A percentile compares a stretch with the other conserved stretches of the same genome.
Conservation (phyloP, 495 filamentous ascomycete species). For the Talaromyces ruber region DNA sequence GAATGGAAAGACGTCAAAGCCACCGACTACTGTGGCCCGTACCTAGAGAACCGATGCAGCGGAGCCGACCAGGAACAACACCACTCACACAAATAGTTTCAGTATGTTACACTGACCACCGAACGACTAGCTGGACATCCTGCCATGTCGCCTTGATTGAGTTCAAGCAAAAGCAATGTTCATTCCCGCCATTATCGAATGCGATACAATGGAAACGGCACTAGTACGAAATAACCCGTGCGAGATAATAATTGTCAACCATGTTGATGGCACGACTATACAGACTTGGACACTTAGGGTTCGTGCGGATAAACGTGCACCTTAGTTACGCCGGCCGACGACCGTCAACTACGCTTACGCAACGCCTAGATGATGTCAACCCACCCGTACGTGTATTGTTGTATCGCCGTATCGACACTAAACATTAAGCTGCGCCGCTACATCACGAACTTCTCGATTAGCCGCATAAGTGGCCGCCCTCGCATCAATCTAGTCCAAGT, state of each 20-base stretch:
- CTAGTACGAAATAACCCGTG: background rate
- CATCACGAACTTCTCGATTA: slow-evolving; percentile 4
- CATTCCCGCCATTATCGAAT: background rate
- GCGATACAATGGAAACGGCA: background rate
- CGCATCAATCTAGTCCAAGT: background rate
- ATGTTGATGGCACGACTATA: too few relatives aligned
- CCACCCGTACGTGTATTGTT: background rate
- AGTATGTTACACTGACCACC: background rate
- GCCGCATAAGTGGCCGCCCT: slow-evolving; percentile 1
- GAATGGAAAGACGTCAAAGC: background rate
- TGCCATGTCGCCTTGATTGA: background rate
- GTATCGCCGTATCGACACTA: slow-evolving; percentile 4
- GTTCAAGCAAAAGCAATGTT: background rate
- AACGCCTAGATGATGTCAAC: background rate
- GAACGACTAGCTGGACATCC: background rate
- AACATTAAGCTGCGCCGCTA: slow-evolving; percentile 6
- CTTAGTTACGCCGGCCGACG: background rate
- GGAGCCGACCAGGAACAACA: background rate
- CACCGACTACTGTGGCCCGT: background rate
- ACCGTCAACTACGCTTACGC: background rate
- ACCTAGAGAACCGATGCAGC: background rate
- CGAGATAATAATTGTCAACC: background rate
- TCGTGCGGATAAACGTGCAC: background rate
- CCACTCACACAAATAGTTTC: background rate
- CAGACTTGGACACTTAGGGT: background rate